Evolutionary conservation across 163 green algal species (phyloP).

Genomic region (Scenedesmus sp.): DNA sequence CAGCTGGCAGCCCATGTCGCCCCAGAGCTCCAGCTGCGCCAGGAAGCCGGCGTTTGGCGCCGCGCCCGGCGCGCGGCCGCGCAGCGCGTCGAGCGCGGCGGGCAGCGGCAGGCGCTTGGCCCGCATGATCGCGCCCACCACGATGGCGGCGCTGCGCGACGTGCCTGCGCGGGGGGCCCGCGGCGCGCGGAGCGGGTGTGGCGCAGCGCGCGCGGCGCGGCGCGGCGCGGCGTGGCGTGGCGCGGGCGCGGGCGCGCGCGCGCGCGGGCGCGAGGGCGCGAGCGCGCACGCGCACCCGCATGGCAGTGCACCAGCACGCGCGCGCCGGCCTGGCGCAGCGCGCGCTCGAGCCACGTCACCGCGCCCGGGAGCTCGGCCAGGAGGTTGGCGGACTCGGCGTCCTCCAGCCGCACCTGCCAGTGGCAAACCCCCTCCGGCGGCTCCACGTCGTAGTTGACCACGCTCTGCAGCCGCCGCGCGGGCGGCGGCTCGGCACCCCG

Average conservation of each 20-base stretch:
- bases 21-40: constrained; percentile 77
- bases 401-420: constrained; percentile 43
- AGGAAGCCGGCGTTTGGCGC: constrained; percentile 82
- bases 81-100: constrained; percentile 45
- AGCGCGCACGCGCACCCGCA: constrained; percentile 31
- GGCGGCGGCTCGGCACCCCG: not conserved
- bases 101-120: constrained; percentile 44
- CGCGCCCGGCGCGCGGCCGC: constrained; percentile 25
- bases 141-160: constrained; percentile 50
- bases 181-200: no score
- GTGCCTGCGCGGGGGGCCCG: constrained; percentile 12
- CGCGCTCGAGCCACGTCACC: constrained; percentile 52
- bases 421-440: constrained; percentile 27
- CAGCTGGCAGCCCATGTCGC: constrained; percentile 67
- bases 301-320: constrained; percentile 61
- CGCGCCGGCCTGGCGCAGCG: constrained; percentile 38
- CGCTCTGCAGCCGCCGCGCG: constrained; percentile 51
- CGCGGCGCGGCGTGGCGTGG: not conserved
- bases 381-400: constrained; percentile 66
- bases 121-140: constrained; percentile 57
- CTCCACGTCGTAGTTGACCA: constrained; percentile 51
- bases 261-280: not conserved
- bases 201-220: no score
- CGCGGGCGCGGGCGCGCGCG: not conserved
- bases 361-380: constrained; percentile 51